Conservation (phyloP, 805 yeast species). For the Barnettozyma pratensis region DNA sequence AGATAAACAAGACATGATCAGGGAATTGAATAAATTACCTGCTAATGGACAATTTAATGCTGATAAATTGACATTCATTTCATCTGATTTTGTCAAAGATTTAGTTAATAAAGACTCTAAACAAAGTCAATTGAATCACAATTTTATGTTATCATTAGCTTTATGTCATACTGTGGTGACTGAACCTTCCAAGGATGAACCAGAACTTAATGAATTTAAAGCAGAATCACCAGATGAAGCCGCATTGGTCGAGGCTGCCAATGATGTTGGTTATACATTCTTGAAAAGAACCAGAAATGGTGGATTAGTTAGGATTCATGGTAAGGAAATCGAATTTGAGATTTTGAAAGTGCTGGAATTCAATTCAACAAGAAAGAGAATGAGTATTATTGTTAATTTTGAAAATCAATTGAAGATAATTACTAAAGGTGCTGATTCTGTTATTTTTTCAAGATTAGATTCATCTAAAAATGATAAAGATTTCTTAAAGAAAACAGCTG, state of each 20-base stretch:
- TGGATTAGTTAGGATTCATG: conserved; percentile 59
- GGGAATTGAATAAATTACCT: conserved; percentile 30
- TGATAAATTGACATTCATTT: conserved; percentile 62
- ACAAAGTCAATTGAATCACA: conserved; percentile 56
- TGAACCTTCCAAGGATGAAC: conserved; percentile 58
- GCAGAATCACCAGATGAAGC: conserved; percentile 92
- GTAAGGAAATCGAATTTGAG: conserved; percentile 63
- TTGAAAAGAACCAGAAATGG: conserved; percentile 66
- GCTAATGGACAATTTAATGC: conserved; percentile 39
- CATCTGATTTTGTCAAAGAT: conserved; percentile 59
- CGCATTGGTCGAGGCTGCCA: conserved; percentile 75
- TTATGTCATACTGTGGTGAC: conserved; percentile 74
- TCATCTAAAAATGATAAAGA: conserved; percentile 37
- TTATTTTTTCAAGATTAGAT: conserved; percentile 60
- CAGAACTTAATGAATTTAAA: conserved; percentile 50
- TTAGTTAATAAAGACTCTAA: conserved; percentile 38
- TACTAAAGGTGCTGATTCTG: conserved; percentile 82
- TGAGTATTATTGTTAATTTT: conserved; percentile 73
- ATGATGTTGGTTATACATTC: conserved; percentile 70
- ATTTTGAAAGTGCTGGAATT: conserved; percentile 65
- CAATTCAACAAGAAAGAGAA: conserved; percentile 80
- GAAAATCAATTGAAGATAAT: conserved; percentile 56
- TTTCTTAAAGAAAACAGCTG: conserved; percentile 57
- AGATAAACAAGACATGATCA: conserved; percentile 57
- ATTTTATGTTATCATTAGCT: conserved; percentile 70